Base-by-base conservation (phyloP, 257 asterid genomes). In the Nicotiana noctiflora region DNA sequence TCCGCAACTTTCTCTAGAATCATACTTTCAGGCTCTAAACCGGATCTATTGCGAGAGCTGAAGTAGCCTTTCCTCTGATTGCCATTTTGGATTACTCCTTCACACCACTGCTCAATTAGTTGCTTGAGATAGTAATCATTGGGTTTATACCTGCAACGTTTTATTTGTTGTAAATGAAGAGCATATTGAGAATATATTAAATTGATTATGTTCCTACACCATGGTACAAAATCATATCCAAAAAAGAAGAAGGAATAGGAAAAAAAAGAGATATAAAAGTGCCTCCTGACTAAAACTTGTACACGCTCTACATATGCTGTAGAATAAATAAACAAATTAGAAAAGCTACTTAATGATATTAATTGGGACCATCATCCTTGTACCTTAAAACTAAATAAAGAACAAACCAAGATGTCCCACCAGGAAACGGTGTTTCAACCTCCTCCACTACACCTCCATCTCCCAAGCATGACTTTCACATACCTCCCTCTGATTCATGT, bases 81-180 rank as follows among this genome's bases (percentile, higher is more conserved):
- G 74, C 84, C 88, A 79, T 86, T 88, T 72, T 91, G 97, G 60
- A 93, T 88, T 81, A 93, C 93, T 34, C 97, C 98, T 88, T 95
- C 98, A 83, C 97, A 93, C 98, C 99, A 95, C 87, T 95, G 98
- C 88, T 94, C 98, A 67, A 95, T 89, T 49, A 95, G 91, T 84
- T 89, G 97, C 89, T 92, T 93, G 79, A 95, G 94, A 86, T 88
- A 92, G 91, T 91, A 85, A 85, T 95, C 99, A 79, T 92, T 93
- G 79, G 97, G 90, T 84, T 88, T 92, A 88, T 90, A 93, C 90
- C 99, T 95, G 84, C 88, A 88, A 81, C 34, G 49, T 49, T 79
- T 72, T 7, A 70, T 9, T 17, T 37, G 77, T 27, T 70, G 57
- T 37, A 70, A 70, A 49, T 23, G 82, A 79, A 46, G 53, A 63